Conservation (phyloP, 441 rosid species). For the Isatis lusitanica region DNA sequence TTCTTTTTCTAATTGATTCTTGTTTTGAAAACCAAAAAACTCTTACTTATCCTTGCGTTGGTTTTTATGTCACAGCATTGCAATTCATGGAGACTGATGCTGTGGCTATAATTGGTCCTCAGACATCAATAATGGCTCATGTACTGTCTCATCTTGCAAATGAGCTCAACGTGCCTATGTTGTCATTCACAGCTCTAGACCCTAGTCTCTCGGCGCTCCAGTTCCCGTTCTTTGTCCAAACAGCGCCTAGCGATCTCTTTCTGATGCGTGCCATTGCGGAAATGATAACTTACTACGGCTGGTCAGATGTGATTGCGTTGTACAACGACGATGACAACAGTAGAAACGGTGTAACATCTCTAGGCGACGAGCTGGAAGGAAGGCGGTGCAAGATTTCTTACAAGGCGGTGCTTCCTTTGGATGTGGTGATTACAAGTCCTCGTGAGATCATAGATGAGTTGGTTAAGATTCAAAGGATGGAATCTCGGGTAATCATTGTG, state of each 20-base stretch:
- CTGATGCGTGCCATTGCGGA: slow-evolving; percentile 84
- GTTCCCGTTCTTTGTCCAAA: slow-evolving; percentile 82
- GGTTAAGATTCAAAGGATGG: slow-evolving; percentile 65
- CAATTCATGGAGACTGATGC: slow-evolving; percentile 91
- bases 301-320: slow-evolving; percentile 76
- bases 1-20: slow-evolving; percentile 18
- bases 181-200: slow-evolving; percentile 86
- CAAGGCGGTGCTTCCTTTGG: slow-evolving; percentile 71
- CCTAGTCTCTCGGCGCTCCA: slow-evolving; percentile 81
- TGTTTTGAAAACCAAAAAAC: not conserved
- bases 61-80: slow-evolving; percentile 54
- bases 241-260: slow-evolving; percentile 74
- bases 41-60: slow-evolving; percentile 9
- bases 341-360: slow-evolving; percentile 66
- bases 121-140: slow-evolving; percentile 77
- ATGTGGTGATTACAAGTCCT: slow-evolving; percentile 42
- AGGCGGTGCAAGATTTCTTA: slow-evolving; percentile 76
- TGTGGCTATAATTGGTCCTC: slow-evolving; percentile 92
- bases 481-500: slow-evolving; percentile 73
- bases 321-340: slow-evolving; percentile 84
- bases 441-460: slow-evolving; percentile 50
- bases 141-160: slow-evolving; percentile 77
- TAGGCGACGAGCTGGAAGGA: slow-evolving; percentile 76
- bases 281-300: slow-evolving; percentile 61
- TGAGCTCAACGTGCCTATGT: slow-evolving; percentile 77